Conservation (phyloP, 371 early-diverging fungal species). For the Funneliformis caledonium region DNA sequence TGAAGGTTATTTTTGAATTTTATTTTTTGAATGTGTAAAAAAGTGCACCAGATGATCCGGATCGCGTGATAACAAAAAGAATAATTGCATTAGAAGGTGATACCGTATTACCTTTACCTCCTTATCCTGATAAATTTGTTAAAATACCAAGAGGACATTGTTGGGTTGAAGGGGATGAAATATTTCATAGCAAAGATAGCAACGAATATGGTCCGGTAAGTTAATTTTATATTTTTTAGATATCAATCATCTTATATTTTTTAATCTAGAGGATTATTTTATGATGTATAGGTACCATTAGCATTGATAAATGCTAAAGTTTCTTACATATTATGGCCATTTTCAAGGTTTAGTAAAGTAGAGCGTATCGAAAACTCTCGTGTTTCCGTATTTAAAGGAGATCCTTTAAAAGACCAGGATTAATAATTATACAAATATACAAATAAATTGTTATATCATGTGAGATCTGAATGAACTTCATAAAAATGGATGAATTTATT, state of each 20-base stretch:
- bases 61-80: constrained; percentile 76
- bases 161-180: constrained; percentile 94
- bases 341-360: constrained; percentile 59
- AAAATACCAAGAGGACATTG: constrained; percentile 85
- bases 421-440: too few species aligned
- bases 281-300: constrained; percentile 62
- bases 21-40: constrained; percentile 32
- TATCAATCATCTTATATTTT: neutral
- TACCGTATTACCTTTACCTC: constrained; percentile 64
- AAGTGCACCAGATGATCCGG: constrained; percentile 77
- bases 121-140: constrained; percentile 51
- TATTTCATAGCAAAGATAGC: constrained; percentile 84
- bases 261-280: neutral
- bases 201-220: constrained; percentile 85
- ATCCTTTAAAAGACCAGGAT: too few species aligned
- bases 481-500: too few species aligned
- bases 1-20: neutral
- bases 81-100: constrained; percentile 89
- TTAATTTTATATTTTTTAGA: neutral
- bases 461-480: too few species aligned
- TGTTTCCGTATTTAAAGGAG: neutral
- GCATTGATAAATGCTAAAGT: constrained; percentile 70
- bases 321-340: constrained; percentile 71
- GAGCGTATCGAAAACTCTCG: constrained; percentile 5
- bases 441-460: too few species aligned